Evolutionary conservation across 148 eudicot species (phyloP), one percentile per base, ranked within the genome.

Genomic region (Agrostemma githago): DNA sequence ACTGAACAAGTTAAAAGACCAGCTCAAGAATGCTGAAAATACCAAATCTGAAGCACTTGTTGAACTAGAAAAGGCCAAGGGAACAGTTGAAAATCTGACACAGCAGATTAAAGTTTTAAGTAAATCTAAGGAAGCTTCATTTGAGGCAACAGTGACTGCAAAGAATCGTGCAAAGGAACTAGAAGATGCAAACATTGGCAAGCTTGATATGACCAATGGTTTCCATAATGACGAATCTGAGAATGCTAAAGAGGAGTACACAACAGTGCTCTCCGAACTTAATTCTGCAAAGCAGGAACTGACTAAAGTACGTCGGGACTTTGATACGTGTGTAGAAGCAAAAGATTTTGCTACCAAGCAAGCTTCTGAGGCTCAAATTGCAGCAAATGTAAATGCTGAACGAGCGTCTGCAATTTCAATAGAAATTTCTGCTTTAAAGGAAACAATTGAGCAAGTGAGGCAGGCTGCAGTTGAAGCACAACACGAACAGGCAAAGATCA

Each of bases 1-100:
- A 83, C 78, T 93, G 58, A 87, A 83, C 72, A 93, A 88, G 86
- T 83, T 91, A 70, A 91, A 87, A 74, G 95, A 89, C 72, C 85
- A 84, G 73, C 80, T 93, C 42, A 83, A 82, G 75, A 88, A 87
- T 86, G 92, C 94, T 60, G 98, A 93, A 83, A 72, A 78, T 66
- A 91, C 90, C 53, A 93, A 91, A 86, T 76, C 83, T 41, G 88
- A 89, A 72, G 96, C 96, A 59, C 92, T 89, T 42, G 69, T 57
- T 63, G 98, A 93, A 78, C 96, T 93, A 56, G 91, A 89, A 60
- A 78, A 77, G 40, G 92, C 94, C 53, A 88, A 83, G 70, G 76
- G 74, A 60, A 87, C 97, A 4, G 87, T 88, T 66, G 89, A 90
- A 15, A 87, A 82, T 34, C 81, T 93, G 12, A 78, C 90, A 8